Conservation (phyloP, 768 basidiomycete species). For the Boletus huronensis region DNA sequence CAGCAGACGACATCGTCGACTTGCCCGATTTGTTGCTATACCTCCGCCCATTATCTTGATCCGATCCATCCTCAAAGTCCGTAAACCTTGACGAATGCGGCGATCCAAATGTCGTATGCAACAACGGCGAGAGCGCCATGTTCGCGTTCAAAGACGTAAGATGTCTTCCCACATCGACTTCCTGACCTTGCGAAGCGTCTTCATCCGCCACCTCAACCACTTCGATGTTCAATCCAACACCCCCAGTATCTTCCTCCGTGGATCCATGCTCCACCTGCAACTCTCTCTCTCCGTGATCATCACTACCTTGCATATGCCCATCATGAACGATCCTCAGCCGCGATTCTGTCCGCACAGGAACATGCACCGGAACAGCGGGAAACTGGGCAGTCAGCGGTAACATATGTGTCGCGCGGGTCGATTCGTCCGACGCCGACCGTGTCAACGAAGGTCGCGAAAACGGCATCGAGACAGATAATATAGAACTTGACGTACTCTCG, state of each 20-base stretch:
- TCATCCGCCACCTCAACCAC: constrained; percentile 11
- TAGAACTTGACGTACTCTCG: constrained; percentile 24
- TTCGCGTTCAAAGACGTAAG: constrained; percentile 4
- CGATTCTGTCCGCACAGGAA: constrained; percentile 31
- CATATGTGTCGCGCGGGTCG: constrained; percentile 11
- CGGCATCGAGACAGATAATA: constrained; percentile 13
- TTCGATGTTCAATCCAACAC: constrained; percentile 11
- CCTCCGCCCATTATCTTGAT: constrained; percentile 19
- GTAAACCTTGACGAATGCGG: constrained; percentile 33
- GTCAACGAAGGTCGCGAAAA: constrained; percentile 20
- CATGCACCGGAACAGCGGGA: constrained; percentile 30
- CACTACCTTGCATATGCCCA: constrained; percentile 16
- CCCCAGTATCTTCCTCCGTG: not conserved
- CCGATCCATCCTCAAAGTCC: constrained; percentile 29
- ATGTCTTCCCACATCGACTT: constrained; percentile 3
- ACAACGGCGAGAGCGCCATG: constrained; percentile 32
- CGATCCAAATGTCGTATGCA: constrained; percentile 43
- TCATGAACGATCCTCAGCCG: constrained; percentile 30
- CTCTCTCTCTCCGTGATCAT: constrained; percentile 20
- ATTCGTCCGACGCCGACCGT: constrained; percentile 25
- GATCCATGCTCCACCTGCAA: constrained; percentile 21
- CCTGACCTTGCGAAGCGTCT: constrained; percentile 9
- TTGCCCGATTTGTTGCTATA: constrained; percentile 14
- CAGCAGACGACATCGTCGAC: constrained; percentile 14
- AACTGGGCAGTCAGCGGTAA: constrained; percentile 30